Evolutionary conservation across 2,329 filamentous ascomycete genomes (phyloP).

Genomic region (Trichoderma harzianum): DNA sequence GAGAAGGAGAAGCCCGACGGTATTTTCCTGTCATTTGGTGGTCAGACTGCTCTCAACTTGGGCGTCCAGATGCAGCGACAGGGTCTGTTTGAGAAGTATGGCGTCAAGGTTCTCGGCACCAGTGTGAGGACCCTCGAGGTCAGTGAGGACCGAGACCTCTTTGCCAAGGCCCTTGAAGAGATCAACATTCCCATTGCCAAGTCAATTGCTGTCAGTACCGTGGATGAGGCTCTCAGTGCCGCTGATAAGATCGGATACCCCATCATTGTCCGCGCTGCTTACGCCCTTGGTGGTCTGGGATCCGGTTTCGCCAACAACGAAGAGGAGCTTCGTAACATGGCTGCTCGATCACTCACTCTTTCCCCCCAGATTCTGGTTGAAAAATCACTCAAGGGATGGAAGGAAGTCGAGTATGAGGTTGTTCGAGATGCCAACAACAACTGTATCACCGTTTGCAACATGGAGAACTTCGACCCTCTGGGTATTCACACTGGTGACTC

Average conservation of each 20-base stretch:
- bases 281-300: slow-evolving; percentile 91
- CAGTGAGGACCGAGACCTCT: slow-evolving; percentile 92
- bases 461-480: slow-evolving; percentile 87
- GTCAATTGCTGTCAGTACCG: slow-evolving; percentile 85
- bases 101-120: slow-evolving; percentile 92
- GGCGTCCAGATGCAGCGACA: slow-evolving; percentile 97
- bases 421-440: slow-evolving; percentile 97
- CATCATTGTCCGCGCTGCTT: slow-evolving; percentile 96
- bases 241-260: slow-evolving; percentile 88
- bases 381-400: slow-evolving; percentile 99
- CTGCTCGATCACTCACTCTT: slow-evolving; percentile 85
- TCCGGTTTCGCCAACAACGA: slow-evolving; percentile 94
- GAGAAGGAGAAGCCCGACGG: slow-evolving; percentile 94
- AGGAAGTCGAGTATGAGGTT: slow-evolving; percentile 98
- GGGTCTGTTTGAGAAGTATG: slow-evolving; percentile 92
- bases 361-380: slow-evolving; percentile 96
- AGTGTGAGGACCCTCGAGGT: slow-evolving; percentile 92
- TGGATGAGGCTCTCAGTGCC: slow-evolving; percentile 88
- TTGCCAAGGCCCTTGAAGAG: slow-evolving; percentile 91
- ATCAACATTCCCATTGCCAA: slow-evolving; percentile 97
- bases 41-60: slow-evolving; percentile 93
- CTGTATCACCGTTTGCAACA: slow-evolving; percentile 94
- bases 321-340: slow-evolving; percentile 90
- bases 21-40: slow-evolving; percentile 95
- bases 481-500: slow-evolving; percentile 98